phyloP scores from a whole-genome alignment of 352 stramenopile genomes.

The Pythium grandisporangium region DNA sequence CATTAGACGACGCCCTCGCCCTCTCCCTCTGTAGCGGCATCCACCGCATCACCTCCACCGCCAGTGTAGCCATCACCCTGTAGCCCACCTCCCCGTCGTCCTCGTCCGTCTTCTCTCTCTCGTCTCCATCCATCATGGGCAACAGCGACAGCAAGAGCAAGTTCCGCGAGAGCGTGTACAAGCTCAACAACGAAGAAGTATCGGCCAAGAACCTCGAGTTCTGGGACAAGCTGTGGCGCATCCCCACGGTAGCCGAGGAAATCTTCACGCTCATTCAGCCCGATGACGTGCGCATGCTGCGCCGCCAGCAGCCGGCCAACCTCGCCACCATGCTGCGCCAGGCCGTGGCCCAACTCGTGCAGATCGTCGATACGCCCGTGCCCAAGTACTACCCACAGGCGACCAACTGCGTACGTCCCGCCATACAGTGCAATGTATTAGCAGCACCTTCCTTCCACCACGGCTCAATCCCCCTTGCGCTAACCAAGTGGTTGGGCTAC shows the following conservation, averaged over 20 bases:
- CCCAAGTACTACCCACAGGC: constrained; percentile 85
- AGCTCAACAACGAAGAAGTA: constrained; percentile 85
- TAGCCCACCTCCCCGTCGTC: no score
- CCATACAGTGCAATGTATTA: no score
- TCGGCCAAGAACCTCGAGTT: constrained; percentile 84
- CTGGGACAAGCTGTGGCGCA: constrained; percentile 87
- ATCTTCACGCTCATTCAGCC: constrained; percentile 88
- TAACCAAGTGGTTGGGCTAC: no score
- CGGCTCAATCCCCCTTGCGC: no score
- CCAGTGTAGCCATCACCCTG: no score
- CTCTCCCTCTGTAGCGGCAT: no score
- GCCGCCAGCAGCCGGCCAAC: constrained; percentile 74
- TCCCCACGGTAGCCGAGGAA: constrained; percentile 80
- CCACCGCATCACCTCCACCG: no score
- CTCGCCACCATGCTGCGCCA: constrained; percentile 77
- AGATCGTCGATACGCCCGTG: constrained; percentile 83
- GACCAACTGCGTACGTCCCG: constrained; percentile 69
- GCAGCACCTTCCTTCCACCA: no score
- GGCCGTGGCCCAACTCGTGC: constrained; percentile 70
- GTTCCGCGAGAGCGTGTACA: constrained; percentile 88
- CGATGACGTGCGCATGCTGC: constrained; percentile 84
- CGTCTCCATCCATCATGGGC: constrained; percentile 69
- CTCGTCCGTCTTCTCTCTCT: no score
- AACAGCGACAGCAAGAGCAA: constrained; percentile 89
- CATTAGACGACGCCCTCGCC: no score